Evolutionary conservation across 768 basidiomycete genomes (phyloP).

Genomic region (Wakefieldia striispora): DNA sequence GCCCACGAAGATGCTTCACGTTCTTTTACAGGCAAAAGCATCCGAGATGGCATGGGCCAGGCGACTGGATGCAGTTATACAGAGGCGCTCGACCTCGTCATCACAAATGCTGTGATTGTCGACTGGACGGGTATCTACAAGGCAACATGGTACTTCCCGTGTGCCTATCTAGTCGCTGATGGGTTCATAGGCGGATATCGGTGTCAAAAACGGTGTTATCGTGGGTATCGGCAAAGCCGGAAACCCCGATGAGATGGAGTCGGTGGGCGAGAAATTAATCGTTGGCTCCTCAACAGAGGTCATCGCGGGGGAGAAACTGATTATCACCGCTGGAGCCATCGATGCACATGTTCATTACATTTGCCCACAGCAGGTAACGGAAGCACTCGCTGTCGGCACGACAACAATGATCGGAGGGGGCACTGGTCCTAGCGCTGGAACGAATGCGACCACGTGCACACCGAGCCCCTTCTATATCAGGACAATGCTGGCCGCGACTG

Average conservation of each 20-base stretch:
- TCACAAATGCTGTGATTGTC: conserved; percentile 92
- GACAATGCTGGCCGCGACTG: conserved; percentile 90
- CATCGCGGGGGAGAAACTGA: conserved; percentile 92
- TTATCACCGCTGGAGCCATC: conserved; percentile 90
- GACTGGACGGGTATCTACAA: conserved; percentile 98
- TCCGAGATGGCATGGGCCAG: conserved; percentile 98
- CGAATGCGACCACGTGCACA: conserved; percentile 91
- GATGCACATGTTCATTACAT: conserved; percentile 96
- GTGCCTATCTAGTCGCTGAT: conserved; percentile 1
- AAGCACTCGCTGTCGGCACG: conserved; percentile 79
- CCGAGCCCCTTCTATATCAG: conserved; percentile 86
- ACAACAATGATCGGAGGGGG: conserved; percentile 97
- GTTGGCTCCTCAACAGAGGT: conserved; percentile 93
- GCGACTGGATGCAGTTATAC: conserved; percentile 64
- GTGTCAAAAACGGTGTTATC: conserved; percentile 80
- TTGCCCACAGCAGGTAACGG: conserved; percentile 87
- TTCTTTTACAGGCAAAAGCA: conserved; percentile 71
- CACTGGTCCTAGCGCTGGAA: conserved; percentile 88
- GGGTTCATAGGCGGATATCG: conserved; percentile 80
- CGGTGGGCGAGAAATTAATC: conserved; percentile 66
- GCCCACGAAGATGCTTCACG: neutral
- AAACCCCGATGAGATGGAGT: conserved; percentile 90
- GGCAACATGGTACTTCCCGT: conserved; percentile 37
- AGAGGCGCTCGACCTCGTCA: conserved; percentile 84
- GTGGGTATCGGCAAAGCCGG: conserved; percentile 95